Percentiles rank a stretch among this genome's conserved stretches.
These are phyloP conservation scores for Perkinsus olseni DNA, from an alignment of 169 alveolate species.

Conservation along the genomic window DNA sequence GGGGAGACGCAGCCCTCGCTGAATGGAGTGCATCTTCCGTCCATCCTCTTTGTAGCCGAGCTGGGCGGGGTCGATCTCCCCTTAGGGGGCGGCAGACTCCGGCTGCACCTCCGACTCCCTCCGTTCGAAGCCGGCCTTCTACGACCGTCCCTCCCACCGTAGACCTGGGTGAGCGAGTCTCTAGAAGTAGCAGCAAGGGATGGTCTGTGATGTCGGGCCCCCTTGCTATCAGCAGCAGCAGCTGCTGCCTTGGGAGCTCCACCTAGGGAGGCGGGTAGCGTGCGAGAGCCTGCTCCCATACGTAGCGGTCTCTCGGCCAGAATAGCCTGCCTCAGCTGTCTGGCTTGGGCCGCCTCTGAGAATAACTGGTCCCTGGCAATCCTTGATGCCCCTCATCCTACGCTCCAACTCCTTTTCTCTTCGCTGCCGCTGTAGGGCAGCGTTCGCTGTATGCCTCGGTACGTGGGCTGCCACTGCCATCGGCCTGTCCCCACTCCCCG, in stretches of 20 bases:
- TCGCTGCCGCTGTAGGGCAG: background rate
- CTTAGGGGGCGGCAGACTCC: background rate
- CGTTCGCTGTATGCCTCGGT: background rate
- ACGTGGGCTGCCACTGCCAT: background rate
- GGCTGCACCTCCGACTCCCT: background rate
- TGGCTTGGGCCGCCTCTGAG: background rate
- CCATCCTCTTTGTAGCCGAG: background rate
- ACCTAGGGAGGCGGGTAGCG: no score
- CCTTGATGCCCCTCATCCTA: background rate
- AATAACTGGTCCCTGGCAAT: background rate
- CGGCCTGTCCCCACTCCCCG: background rate
- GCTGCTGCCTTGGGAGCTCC: background rate
- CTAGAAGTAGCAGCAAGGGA: background rate
- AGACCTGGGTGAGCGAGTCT: background rate
- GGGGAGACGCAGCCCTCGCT: background rate
- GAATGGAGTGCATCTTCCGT: background rate
- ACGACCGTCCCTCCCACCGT: background rate
- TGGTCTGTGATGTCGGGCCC: background rate
- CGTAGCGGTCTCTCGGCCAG: background rate
- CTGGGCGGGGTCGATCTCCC: background rate
- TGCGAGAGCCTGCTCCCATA: no score
- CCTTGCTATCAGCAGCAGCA: background rate
- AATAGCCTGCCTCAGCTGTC: background rate
- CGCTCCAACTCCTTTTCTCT: background rate
- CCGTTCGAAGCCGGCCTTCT: background rate